Evolutionary conservation across 257 asterid species (phyloP).

Genomic region (Anisodus tanguticus): DNA sequence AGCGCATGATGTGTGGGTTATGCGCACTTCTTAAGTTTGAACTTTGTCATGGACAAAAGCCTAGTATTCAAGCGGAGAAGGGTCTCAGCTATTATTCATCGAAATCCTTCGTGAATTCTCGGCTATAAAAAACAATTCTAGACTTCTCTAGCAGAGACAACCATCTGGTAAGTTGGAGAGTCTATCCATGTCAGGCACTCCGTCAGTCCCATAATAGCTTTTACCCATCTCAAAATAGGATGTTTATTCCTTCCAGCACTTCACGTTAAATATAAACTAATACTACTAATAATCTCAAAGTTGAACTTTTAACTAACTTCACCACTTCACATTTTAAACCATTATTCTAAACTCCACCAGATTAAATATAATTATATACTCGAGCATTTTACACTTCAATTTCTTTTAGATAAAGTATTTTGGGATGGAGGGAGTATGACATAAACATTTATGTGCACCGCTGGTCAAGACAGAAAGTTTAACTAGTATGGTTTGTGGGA

Average conservation of each 20-base stretch:
- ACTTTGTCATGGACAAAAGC: not conserved
- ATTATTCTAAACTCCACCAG: not conserved
- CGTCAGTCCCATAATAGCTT: not conserved
- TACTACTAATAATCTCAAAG: too few species aligned
- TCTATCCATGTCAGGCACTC: constrained; percentile 9
- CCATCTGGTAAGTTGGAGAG: not conserved
- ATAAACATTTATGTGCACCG: too few species aligned
- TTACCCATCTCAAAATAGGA: constrained; percentile 9
- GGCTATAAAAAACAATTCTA: not conserved
- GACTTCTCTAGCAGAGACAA: constrained; percentile 14
- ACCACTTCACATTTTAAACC: not conserved
- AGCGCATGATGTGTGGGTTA: not conserved
- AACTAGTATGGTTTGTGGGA: too few species aligned
- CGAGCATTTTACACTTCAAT: too few species aligned
- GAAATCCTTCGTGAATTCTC: not conserved
- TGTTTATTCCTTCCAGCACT: not conserved
- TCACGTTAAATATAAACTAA: not conserved
- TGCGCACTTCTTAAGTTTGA: not conserved
- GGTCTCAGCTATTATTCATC: not conserved
- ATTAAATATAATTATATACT: not conserved
- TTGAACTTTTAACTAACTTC: not conserved
- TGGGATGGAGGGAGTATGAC: too few species aligned
- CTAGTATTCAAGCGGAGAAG: not conserved
- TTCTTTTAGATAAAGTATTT: not conserved
- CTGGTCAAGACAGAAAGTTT: too few species aligned